Conservation (phyloP, 202 grass and related monocot species). For the Carex sylvatica region DNA sequence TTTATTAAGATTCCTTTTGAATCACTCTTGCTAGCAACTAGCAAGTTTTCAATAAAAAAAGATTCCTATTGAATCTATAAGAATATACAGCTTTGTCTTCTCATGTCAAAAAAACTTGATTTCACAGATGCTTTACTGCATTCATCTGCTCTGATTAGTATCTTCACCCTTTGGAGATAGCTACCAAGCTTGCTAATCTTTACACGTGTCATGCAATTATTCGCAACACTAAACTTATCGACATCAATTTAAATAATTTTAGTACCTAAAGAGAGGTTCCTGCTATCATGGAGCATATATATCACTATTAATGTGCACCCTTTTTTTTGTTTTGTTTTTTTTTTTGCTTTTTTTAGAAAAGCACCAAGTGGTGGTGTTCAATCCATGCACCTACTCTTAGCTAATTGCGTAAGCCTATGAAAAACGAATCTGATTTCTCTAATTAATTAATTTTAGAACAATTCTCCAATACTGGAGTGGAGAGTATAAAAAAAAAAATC, state of each 20-base stretch:
- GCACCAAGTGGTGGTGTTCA: not conserved
- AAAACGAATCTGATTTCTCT: not conserved
- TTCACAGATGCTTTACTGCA: not conserved
- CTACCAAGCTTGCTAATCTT: conserved; percentile 5
- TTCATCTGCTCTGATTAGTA: conserved; percentile 3
- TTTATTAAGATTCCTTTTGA: conserved; percentile 17
- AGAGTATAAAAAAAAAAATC: too few relatives aligned
- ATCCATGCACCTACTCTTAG: not conserved
- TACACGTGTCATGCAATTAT: not conserved
- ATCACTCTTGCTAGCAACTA: too few relatives aligned
- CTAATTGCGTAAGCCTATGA: not conserved
- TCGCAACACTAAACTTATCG: not conserved
- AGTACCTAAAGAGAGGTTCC: not conserved
- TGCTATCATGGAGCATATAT: conserved; percentile 13
- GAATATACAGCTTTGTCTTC: conserved; percentile 24
- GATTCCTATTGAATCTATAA: conserved; percentile 23
- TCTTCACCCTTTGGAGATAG: not conserved
- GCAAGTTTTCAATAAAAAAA: too few relatives aligned
- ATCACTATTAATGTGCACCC: conserved; percentile 1
- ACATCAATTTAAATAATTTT: not conserved
- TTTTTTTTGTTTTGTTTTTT: not conserved
- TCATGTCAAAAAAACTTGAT: not conserved
- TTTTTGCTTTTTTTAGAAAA: not conserved
- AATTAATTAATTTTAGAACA: too few relatives aligned
- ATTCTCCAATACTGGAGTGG: too few relatives aligned